Evolutionary conservation across 768 basidiomycete genomes (phyloP).

Genomic region (Podaxis pistillaris): DNA sequence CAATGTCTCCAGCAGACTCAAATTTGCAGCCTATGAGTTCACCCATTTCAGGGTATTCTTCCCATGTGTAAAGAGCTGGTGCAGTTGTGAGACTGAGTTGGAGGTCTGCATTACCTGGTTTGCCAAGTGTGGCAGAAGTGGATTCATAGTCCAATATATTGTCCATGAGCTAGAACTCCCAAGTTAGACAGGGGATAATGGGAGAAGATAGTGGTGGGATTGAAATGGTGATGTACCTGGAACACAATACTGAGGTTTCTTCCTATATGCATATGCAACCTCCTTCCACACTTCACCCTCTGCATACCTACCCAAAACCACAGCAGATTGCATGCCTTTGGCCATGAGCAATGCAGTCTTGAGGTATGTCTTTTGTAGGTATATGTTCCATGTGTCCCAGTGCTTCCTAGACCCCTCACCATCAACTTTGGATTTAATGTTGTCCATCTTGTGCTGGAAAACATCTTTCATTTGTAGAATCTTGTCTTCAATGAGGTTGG

Average conservation of each 20-base stretch:
- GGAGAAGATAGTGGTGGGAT: background rate
- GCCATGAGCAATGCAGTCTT: conserved; percentile 95
- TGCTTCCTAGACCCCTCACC: conserved; percentile 23
- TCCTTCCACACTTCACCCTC: conserved; percentile 91
- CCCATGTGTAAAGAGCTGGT: conserved; percentile 93
- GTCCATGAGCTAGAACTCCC: conserved; percentile 74
- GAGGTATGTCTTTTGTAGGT: conserved; percentile 91
- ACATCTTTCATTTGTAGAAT: conserved; percentile 78
- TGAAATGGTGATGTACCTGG: conserved; percentile 57
- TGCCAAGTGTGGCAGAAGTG: conserved; percentile 73
- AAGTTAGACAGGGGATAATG: background rate
- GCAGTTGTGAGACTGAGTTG: conserved; percentile 87
- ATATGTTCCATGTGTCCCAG: conserved; percentile 66
- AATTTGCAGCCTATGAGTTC: conserved; percentile 85
- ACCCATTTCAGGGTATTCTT: conserved; percentile 87
- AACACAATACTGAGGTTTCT: conserved; percentile 93
- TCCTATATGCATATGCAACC: conserved; percentile 90
- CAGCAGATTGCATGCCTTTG: conserved; percentile 83
- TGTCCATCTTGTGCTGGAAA: conserved; percentile 33
- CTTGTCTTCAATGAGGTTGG: conserved; percentile 92
- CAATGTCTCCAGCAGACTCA: conserved; percentile 79
- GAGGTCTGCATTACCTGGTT: conserved; percentile 87
- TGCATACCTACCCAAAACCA: conserved; percentile 81
- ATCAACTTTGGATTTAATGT: conserved; percentile 15
- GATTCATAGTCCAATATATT: conserved; percentile 93